Percentiles rank a stretch among this genome's conserved stretches.
Conservation (phyloP, 1,139 yeast species). For the Geotrichum europaeum region DNA sequence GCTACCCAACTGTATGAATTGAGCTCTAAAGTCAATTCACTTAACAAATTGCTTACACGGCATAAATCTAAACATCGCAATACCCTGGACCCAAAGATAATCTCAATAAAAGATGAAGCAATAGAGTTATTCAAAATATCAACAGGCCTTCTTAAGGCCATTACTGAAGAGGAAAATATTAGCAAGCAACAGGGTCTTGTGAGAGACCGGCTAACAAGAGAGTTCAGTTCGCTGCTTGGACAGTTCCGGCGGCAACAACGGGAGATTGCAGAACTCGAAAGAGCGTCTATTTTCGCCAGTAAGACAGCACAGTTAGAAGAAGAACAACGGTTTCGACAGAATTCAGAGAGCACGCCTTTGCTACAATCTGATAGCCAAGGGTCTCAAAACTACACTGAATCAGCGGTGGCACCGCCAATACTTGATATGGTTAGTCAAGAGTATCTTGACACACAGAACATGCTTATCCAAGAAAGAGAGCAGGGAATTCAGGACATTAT, state of each 20-base stretch:
- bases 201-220: conserved; percentile 40
- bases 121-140: conserved; percentile 22
- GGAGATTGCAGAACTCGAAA: conserved; percentile 19
- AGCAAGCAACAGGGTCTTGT: conserved; percentile 30
- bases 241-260: conserved; percentile 39
- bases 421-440: conserved; percentile 45
- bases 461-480: conserved; percentile 66
- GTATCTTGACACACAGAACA: conserved; percentile 67
- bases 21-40: conserved; percentile 22
- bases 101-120: conserved; percentile 22
- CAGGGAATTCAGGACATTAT: conserved; percentile 66
- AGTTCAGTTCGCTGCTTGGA: conserved; percentile 39
- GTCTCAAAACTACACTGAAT: conserved; percentile 20
- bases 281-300: not conserved
- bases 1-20: conserved; percentile 24
- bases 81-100: conserved; percentile 20
- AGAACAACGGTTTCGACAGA: conserved; percentile 27
- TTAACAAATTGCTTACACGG: conserved; percentile 15
- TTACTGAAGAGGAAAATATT: conserved; percentile 22
- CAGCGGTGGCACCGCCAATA: conserved; percentile 29
- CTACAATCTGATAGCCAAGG: conserved; percentile 32
- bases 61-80: conserved; percentile 13
- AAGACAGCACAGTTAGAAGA: conserved; percentile 11
- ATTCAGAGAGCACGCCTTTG: conserved; percentile 33
- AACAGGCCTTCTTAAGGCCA: conserved; percentile 22